These are phyloP conservation scores for Eucalyptus regnans DNA, from an alignment of 345 rosid species.

Conservation along the genomic window DNA sequence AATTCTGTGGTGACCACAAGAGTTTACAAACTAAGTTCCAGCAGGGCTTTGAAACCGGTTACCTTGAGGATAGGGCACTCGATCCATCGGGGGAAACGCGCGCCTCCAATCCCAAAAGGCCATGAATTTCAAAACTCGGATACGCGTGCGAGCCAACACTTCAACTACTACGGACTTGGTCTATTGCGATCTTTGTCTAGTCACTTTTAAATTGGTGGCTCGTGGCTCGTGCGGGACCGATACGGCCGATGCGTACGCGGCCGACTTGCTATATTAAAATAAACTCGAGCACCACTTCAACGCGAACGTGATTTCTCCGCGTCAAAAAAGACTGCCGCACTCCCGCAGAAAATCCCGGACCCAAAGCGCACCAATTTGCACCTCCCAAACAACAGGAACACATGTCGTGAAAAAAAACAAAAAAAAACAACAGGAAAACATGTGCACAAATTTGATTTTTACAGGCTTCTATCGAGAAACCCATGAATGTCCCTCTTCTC, in stretches of 20 bases:
- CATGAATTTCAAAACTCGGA: not conserved
- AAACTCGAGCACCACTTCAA: not conserved
- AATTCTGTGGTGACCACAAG: not conserved
- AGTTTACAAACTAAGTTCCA: fast-evolving
- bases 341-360: not conserved
- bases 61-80: too few species aligned
- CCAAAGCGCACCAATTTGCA: not conserved
- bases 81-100: too few species aligned
- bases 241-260: not conserved
- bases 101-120: not conserved
- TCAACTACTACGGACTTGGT: not conserved
- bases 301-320: not conserved
- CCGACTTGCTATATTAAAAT: not conserved
- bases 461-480: not conserved
- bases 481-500: not conserved
- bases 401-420: not conserved
- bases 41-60: not conserved
- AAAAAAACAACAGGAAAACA: not conserved
- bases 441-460: not conserved
- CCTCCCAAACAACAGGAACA: not conserved
- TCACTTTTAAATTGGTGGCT: not conserved
- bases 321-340: not conserved
- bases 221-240: not conserved
- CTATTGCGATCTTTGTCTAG: not conserved
- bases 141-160: not conserved